Evolutionary conservation across 441 rosid species (phyloP).

Genomic region (Codiaeum variegatum): DNA sequence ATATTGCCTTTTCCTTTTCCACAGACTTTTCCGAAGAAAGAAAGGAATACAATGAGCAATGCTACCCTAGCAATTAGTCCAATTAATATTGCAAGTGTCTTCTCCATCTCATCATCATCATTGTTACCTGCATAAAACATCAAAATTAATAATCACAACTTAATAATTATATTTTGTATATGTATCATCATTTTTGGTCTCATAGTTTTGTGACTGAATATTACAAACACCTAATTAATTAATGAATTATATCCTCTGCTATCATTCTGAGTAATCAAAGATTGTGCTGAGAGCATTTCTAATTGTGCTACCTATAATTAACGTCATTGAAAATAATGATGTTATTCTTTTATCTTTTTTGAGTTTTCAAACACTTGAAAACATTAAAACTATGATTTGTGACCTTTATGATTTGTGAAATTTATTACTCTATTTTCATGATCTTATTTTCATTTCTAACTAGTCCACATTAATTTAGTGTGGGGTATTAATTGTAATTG

Average conservation of each 20-base stretch:
- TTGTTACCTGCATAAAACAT: slow-evolving; percentile 22
- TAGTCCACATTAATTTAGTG: not conserved
- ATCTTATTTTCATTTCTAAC: slow-evolving; percentile 19
- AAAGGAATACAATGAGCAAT: slow-evolving; percentile 59
- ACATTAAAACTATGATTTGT: not conserved
- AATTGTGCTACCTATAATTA: not conserved
- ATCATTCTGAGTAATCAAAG: slow-evolving; percentile 4
- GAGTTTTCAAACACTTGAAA: slow-evolving; percentile 6
- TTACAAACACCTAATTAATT: not conserved
- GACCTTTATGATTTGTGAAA: slow-evolving; percentile 3
- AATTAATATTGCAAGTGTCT: slow-evolving; percentile 73
- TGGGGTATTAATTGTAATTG: slow-evolving; percentile 2
- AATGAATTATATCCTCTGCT: not conserved
- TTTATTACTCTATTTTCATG: slow-evolving; percentile 20
- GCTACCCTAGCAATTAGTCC: slow-evolving; percentile 77
- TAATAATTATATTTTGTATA: not conserved
- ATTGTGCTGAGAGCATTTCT: not conserved
- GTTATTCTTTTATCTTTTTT: not conserved
- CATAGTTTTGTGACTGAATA: not conserved
- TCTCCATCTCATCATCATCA: slow-evolving; percentile 54
- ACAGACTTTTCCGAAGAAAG: slow-evolving; percentile 56
- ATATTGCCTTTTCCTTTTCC: slow-evolving; percentile 51
- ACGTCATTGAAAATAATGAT: not conserved
- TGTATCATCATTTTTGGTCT: not conserved
- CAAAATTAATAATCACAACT: slow-evolving; percentile 4